Base-by-base conservation (phyloP, 768 basidiomycete species). In the Boletus reticuloceps region DNA sequence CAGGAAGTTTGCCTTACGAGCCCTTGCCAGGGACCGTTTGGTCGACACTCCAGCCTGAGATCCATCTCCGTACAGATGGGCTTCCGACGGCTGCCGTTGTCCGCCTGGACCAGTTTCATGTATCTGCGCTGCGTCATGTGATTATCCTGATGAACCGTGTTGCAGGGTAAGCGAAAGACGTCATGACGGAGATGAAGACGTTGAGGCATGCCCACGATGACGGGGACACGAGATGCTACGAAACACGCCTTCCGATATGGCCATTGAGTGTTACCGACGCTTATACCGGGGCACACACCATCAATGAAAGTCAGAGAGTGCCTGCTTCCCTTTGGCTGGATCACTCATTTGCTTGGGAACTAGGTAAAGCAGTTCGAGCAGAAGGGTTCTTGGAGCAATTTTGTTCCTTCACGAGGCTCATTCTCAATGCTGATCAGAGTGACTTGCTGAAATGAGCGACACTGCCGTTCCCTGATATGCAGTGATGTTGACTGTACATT, bases 171-270 rank as follows among this genome's bases (percentile, higher is more conserved):
- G 62, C 43, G 19, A 20, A 55, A 50, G 25, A 56, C 43, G 62
- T 55, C 34, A 47, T 50, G 27, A 32, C 67, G 65, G 58, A 68
- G 37, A 60, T 63, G 58, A 68, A 50, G 38, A 44, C 13, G 25
- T 36, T 60, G 55, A 71, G 25, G 55, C 55, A 51, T 53, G 54
- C 22, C 7, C 54, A 39, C 43, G 17, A 53, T 50, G 47, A 50
- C 40, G 3, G 58, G 76, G 78, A 81, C 61, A 81, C 80, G 16
- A 58, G 68, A 40, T 68, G 79, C 49, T 78, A 78, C 79, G 22
- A 59, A 58, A 34, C 72, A 79, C 56, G 79, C 79, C 51, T 78
- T 78, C 69, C 77, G 79, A 40, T 81, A 78, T 61, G 68, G 68
- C 16, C 76, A 76, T 60, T 53, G 56, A 19, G 62, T 34, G 49